Conservation (phyloP, 1,139 yeast species). For the Lodderomyces beijingensis region DNA sequence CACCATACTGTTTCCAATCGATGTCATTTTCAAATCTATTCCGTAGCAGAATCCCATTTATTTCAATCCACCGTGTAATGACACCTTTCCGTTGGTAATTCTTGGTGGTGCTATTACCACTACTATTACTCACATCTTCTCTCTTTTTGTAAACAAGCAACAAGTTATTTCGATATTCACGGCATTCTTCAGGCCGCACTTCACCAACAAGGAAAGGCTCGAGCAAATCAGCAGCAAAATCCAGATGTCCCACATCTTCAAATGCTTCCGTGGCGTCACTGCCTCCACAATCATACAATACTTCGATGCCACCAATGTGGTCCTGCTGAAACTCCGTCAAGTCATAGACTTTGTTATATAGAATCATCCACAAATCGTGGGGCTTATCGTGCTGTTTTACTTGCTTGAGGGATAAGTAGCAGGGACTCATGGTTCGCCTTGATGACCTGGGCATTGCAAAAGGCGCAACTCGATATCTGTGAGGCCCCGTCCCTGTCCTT, state of each 20-base stretch:
- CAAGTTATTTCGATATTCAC: not conserved
- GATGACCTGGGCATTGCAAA: slow-evolving; percentile 5
- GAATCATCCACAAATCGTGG: slow-evolving; percentile 62
- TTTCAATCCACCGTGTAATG: not conserved
- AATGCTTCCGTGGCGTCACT: slow-evolving; percentile 66
- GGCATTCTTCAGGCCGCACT: slow-evolving; percentile 1
- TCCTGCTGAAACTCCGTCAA: slow-evolving; percentile 43
- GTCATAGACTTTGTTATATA: slow-evolving; percentile 60
- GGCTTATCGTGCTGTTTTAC: slow-evolving; percentile 43
- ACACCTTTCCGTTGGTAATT: not conserved
- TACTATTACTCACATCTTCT: not conserved
- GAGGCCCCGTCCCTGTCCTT: no score
- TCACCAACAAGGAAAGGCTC: slow-evolving; percentile 37
- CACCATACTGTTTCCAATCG: no score
- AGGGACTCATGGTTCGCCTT: slow-evolving; percentile 10
- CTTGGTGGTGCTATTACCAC: not conserved
- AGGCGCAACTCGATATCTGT: no score
- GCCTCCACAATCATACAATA: slow-evolving; percentile 65
- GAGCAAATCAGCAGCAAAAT: slow-evolving; percentile 39
- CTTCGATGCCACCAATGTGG: slow-evolving; percentile 74
- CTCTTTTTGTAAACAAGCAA: not conserved
- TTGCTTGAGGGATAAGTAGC: slow-evolving; percentile 23
- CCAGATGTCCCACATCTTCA: slow-evolving; percentile 49
- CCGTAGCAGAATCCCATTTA: slow-evolving; percentile 1
- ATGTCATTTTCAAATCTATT: no score